A percentile compares a stretch with the other conserved stretches of the same genome.
phyloP scores from a whole-genome alignment of 441 rosid species.

The Macaranga tanarius region DNA sequence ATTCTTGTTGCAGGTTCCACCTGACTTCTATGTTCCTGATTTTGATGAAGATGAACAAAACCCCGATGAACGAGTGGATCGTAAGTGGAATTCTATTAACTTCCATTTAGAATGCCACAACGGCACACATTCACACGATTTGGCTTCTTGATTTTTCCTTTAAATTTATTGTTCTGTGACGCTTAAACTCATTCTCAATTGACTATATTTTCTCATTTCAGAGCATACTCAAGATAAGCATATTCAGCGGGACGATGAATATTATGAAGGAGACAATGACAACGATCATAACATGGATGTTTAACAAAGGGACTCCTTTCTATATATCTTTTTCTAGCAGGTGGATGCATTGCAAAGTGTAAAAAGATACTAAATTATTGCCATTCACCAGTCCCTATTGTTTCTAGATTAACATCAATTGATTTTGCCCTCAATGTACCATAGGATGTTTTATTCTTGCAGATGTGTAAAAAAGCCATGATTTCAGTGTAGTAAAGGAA shows the following conservation, averaged over 20 bases:
- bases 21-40: constrained; percentile 91
- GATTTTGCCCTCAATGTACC: not conserved
- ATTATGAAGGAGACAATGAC: constrained; percentile 84
- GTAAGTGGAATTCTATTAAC: constrained; percentile 49
- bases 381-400: not conserved
- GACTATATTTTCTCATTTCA: constrained; percentile 30
- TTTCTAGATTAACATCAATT: not conserved
- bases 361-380: not conserved
- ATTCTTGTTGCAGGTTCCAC: constrained; percentile 68
- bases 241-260: constrained; percentile 88
- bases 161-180: not conserved
- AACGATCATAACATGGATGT: constrained; percentile 59
- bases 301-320: constrained; percentile 14
- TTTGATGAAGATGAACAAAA: constrained; percentile 88
- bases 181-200: not conserved
- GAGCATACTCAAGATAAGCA: constrained; percentile 91
- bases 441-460: not conserved
- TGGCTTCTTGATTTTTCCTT: not conserved
- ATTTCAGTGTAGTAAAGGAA: too few species aligned
- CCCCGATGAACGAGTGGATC: constrained; percentile 81
- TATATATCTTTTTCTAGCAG: not conserved
- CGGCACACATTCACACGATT: not conserved
- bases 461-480: not conserved
- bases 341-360: not conserved
- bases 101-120: not conserved